Base-by-base conservation (phyloP, 768 basidiomycete species). In the Suillus ampliporus region DNA sequence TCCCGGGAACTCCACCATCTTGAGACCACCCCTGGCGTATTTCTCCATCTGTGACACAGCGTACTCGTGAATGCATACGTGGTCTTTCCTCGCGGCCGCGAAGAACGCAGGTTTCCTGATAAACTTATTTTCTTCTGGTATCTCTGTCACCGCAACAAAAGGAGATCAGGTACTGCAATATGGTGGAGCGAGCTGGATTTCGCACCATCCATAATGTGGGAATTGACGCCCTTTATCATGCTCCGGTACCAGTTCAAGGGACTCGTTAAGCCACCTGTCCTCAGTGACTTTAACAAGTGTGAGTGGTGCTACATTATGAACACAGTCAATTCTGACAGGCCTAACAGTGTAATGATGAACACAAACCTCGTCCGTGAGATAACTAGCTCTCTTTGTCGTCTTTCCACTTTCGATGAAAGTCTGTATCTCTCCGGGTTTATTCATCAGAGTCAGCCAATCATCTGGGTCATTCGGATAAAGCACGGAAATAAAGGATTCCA, bases 241-340 rank as follows among this genome's bases (percentile, higher is more conserved):
- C 68, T 70, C 38, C 64, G 72, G 70, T 81, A 82, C 78, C 78
- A 82, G 61, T 72, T 74, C 61, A 79, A 69, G 26, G 79, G 72
- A 11, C 71, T 75, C 26, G 54, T 58, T 53, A 82, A 57, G 6
- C 81, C 77, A 6, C 75, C 72, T 26, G 70, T 60, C 23, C 65
- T 63, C 10, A 81, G 65, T 5, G 69, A 72, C 9, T 68, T 53
- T 34, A 68, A 67, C 60, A 71, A 72, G 31, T 68, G 69, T 41
- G 76, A 67, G 52, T 69, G 68, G 56, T 71, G 69, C 77, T 79
- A 62, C 34, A 65, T 35, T 13, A n/a, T 3, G 26, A 13, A 23
- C 2, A 8, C n/a, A 26, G 23, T 70, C 4, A 66, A 66, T 50
- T 43, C 47, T 38, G 40, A 31, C 40, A 26, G 17, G 17, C 40